A percentile compares a stretch with the other conserved stretches of the same genome.
Evolutionary conservation across 495 filamentous ascomycete genomes (phyloP).

Genomic region (Annulohypoxylon bovei): DNA sequence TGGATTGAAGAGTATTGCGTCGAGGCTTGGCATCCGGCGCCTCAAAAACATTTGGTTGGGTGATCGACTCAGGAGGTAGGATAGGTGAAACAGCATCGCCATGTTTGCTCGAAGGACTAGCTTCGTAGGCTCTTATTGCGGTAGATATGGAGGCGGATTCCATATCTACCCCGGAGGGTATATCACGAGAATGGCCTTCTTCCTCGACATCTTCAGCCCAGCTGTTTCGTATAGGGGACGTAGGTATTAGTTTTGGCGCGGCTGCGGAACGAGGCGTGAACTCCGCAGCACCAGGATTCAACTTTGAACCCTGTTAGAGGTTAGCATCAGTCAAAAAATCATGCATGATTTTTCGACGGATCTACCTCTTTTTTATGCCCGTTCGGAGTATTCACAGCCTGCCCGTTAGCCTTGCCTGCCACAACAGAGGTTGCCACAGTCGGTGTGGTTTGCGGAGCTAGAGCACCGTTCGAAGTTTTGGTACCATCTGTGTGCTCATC

Average conservation of each 20-base stretch:
- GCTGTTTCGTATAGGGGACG: constrained; percentile 39
- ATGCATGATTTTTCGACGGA: constrained; percentile 53
- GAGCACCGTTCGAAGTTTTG: constrained; percentile 41
- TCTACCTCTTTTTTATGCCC: constrained; percentile 61
- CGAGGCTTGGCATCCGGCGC: constrained; percentile 37
- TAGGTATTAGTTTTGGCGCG: constrained; percentile 20
- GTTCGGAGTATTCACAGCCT: constrained; percentile 43
- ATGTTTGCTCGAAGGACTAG: constrained; percentile 17
- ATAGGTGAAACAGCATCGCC: constrained; percentile 31
- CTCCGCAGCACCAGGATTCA: constrained; percentile 65
- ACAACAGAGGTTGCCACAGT: constrained; percentile 12
- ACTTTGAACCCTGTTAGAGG: constrained; percentile 57
- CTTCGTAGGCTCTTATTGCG: constrained; percentile 26
- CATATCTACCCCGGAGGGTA: background rate
- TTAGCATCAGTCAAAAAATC: constrained; percentile 56
- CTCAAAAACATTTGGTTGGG: constrained; percentile 17
- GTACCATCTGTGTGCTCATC: constrained; percentile 44
- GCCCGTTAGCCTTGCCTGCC: constrained; percentile 31
- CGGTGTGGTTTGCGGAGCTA: constrained; percentile 5
- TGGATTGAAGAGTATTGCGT: constrained; percentile 45
- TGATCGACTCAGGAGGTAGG: constrained; percentile 19
- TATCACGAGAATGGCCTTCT: constrained; percentile 17
- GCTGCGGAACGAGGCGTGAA: constrained; percentile 60
- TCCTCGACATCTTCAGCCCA: constrained; percentile 48
- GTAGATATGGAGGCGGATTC: constrained; percentile 35